Conservation (phyloP, 169 alveolate genomes). For the Plasmodium berghei region DNA sequence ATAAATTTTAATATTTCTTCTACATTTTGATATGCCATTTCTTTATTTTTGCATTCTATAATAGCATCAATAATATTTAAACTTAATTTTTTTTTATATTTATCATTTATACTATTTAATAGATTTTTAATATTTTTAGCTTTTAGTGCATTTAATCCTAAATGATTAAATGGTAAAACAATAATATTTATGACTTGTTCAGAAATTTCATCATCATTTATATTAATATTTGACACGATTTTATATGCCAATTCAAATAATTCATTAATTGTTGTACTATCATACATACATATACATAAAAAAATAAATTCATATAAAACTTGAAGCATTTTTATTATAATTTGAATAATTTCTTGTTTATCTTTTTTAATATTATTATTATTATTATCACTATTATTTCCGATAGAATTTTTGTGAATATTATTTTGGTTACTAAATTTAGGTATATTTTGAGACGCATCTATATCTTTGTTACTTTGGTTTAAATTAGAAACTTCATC, state of each 20-base stretch:
- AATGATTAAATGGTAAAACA: constrained; percentile 49
- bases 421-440: background rate
- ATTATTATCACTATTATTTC: constrained; percentile 1
- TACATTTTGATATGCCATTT: constrained; percentile 28
- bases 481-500: background rate
- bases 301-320: constrained; percentile 65
- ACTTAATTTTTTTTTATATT: constrained; percentile 61
- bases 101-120: constrained; percentile 30
- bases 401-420: background rate
- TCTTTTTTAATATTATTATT: background rate
- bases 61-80: constrained; percentile 55
- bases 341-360: constrained; percentile 11
- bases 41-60: constrained; percentile 56
- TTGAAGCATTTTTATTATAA: constrained; percentile 59
- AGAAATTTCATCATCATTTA: constrained; percentile 22
- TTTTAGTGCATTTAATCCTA: constrained; percentile 51
- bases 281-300: constrained; percentile 59
- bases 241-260: constrained; percentile 50
- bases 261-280: constrained; percentile 25
- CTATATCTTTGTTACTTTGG: background rate
- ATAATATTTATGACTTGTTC: constrained; percentile 56
- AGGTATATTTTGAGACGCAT: no score
- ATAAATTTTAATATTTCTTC: constrained; percentile 45
- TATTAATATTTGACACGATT: constrained; percentile 24
- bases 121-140: constrained; percentile 38